Conservation (phyloP, 768 basidiomycete species). For the Panus rudis region DNA sequence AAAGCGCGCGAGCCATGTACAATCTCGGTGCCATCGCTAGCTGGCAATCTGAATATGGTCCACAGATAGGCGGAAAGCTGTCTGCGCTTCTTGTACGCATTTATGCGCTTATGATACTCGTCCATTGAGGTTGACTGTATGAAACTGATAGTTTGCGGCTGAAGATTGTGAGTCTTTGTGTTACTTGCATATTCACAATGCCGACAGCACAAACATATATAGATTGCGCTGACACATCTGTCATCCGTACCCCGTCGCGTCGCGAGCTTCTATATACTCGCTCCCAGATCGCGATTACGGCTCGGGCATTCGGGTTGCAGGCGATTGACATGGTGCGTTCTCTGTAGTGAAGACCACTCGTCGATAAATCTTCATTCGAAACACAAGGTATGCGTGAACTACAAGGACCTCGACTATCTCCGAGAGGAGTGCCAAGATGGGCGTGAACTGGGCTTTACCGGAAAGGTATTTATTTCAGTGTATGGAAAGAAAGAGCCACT, state of each 20-base stretch:
- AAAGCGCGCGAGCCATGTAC: conserved; percentile 70
- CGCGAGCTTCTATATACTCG: conserved; percentile 79
- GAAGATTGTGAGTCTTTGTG: conserved; percentile 68
- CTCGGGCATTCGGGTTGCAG: conserved; percentile 76
- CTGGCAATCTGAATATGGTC: conserved; percentile 49
- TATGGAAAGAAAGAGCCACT: neutral
- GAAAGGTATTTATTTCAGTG: conserved; percentile 51
- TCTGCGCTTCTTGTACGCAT: conserved; percentile 57
- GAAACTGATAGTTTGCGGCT: conserved; percentile 68
- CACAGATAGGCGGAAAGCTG: conserved; percentile 44
- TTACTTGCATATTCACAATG: too few species aligned
- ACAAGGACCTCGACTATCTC: conserved; percentile 63
- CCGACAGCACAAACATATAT: neutral
- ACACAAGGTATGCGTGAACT: conserved; percentile 77
- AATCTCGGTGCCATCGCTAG: conserved; percentile 63
- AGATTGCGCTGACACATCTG: conserved; percentile 89
- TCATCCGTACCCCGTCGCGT: conserved; percentile 68
- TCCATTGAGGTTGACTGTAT: neutral
- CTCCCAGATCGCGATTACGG: conserved; percentile 72
- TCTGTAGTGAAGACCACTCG: neutral
- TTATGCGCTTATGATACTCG: neutral
- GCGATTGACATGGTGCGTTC: conserved; percentile 81
- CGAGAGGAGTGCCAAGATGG: conserved; percentile 76
- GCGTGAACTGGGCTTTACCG: conserved; percentile 78
- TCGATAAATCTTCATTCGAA: too few species aligned